Base-by-base conservation (phyloP, 768 basidiomycete species). In the Tephrocybe sp. region DNA sequence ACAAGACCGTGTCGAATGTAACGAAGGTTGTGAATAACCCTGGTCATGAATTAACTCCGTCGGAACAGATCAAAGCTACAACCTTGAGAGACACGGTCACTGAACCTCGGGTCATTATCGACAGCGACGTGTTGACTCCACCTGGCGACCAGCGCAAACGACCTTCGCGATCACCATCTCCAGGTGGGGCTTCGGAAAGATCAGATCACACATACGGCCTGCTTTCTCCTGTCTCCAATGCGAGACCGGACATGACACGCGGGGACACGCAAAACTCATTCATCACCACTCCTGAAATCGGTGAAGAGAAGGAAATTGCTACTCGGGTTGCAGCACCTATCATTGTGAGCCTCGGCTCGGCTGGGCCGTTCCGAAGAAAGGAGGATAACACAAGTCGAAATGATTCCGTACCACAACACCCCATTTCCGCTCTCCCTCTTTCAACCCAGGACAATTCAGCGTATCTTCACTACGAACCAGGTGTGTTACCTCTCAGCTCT, bases 391-490 rank as follows among this genome's bases (percentile, higher is more conserved):
- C 62, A 21, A 60, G 57, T 54, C 59, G 55, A 58, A 57, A 54
- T 32, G 62, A 61, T 20, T 56, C 63, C 30, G 63, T 54, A 37
- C 41, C 50, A 39, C 63, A 48, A 37, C 63, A 48, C 51, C 65
- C 39, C 48, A 65, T 54, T 42, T 53, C 65, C 44, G 36, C 61
- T 42, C 41, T 53, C 38, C 51, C 64, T 37, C 69, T 68, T 41
- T 61, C 67, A 26, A 41, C 64, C 43, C 54, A 60, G 26, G 52
- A 53, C n/a, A 50, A 62, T 17, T 71, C 75, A 9, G 64, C 76
- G 7, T 86, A 81, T 63, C 66, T 84, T 47, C 68, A 75, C 58
- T 87, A 88, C 60, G 78, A 86, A 52, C 84, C 85, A 42, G 86
- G 83, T 73, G 56, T 56, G 71, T 62, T 26, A 6, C 30, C 24